Base-by-base conservation (phyloP, 1,284 basidiomycete genomes). In the Melampsora americana region DNA sequence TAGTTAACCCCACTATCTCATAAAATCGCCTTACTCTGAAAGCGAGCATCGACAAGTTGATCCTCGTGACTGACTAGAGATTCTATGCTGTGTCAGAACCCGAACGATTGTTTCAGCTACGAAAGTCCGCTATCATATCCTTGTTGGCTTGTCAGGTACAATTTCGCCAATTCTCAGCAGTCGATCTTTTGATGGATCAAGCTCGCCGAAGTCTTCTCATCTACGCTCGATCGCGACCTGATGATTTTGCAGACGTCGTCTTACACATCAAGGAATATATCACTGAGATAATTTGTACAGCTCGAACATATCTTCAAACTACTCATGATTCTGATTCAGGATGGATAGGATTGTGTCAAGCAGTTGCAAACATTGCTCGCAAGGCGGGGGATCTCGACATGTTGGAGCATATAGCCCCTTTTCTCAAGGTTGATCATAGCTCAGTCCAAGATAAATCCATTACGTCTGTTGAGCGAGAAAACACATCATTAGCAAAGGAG, bases 291-390 rank as follows among this genome's bases (percentile, higher is more conserved):
- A 56, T 74, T 48, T 61, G 64, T n/a, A 65, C 53, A 18, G 48
- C 53, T 30, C 72, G 66, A 67, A 46, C 46, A 35, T 44, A 74
- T 26, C 53, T 59, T 60, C 46, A 74, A 67, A 23, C 50, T 23
- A 53, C 32, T 30, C 62, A 67, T 59, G 50, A 35, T 32, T 35
- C 44, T 61, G 66, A 59, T 42, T 42, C 65, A 60, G 72, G 72
- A 53, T 67, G 65, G 72, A 66, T 35, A 67, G 65, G 65, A 66
- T 65, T 74, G 44, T 74, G 72, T 39, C 62, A 74, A 39, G 72
- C 44, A 32, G 35, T 74, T 28, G 66, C 66, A 28, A 64, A 50
- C 30, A 59, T 74, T 60, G 72, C 72, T 46, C 72, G 72, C 44
- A 74, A 74, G 65, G 65, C 59, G 39, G 72, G 53, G 35, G 65